Evolutionary conservation across 2,329 filamentous ascomycete genomes (phyloP), one percentile per base, ranked within the genome.

Genomic region (Teratosphaeria nubilosa): DNA sequence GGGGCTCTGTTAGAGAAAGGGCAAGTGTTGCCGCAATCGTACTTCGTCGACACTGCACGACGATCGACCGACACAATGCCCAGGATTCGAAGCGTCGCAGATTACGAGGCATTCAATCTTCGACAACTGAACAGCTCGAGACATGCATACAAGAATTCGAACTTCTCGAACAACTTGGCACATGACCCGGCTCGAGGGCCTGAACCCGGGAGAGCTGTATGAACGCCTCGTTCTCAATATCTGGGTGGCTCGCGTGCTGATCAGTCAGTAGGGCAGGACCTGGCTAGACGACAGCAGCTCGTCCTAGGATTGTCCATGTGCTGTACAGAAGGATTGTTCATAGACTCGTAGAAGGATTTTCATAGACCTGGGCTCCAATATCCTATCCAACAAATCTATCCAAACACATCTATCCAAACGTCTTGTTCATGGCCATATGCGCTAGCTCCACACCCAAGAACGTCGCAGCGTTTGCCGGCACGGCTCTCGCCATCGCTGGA

Each of bases 401-500:
- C 1, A 5, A 48, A 22, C 41, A 30, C 16, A 34, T 55, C 58
- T 51, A 61, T 55, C 59, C 83, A 70, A 92, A 90, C 54, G 82
- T 76, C 80, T 85, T 91, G 64, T 83, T 86, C 87, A 94, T 90
- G 52, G 85, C 85, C 75, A 89, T 86, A 70, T 94, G 88, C 51
- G 89, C 89, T 72, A 92, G 74, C 77, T 94, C 89, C 7, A 94
- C 88, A 11, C 89, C 88, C 68, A 91, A 75, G 69, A 99, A 99
- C 2, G 94, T 97, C 32, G 94, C 94, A 1, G 94, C 94, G 72
- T 99, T 99, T 10, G 94, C 94, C 6, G 94, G 94, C 51, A 97
- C 91, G 4, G 94, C 94, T 75, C 94, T 85, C 11, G 91, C 88
- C 72, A 99, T 81, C 2, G 94, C 94, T 1, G 94, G 94, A 0